phyloP scores from a whole-genome alignment of 345 rosid species.

The Linum lewisii region DNA sequence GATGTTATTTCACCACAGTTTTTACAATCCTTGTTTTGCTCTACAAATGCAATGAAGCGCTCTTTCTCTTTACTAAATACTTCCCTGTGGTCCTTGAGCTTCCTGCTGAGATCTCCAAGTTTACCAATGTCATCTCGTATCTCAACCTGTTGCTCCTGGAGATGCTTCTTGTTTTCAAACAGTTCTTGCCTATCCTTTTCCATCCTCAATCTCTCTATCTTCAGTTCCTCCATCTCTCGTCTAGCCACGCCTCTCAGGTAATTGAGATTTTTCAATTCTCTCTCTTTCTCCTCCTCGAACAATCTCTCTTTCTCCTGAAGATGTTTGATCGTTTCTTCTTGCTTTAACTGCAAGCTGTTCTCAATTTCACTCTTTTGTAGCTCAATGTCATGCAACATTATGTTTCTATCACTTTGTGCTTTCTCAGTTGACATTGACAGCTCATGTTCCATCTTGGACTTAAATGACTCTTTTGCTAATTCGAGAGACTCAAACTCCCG shows the following conservation, averaged over 20 bases:
- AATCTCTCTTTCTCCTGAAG: conserved; percentile 43
- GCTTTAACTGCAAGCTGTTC: conserved; percentile 47
- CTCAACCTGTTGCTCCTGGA: conserved; percentile 75
- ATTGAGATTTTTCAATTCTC: conserved; percentile 58
- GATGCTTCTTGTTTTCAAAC: conserved; percentile 52
- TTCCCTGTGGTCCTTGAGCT: conserved; percentile 69
- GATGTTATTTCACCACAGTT: conserved; percentile 60
- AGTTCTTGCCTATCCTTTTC: conserved; percentile 60
- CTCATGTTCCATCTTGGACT: conserved; percentile 70
- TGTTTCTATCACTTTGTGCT: conserved; percentile 65
- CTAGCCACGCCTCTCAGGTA: conserved; percentile 69
- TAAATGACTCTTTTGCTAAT: conserved; percentile 57
- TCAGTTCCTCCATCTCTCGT: conserved; percentile 83
- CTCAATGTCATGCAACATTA: conserved; percentile 64
- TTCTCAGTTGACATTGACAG: conserved; percentile 41
- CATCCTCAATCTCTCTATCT: conserved; percentile 46
- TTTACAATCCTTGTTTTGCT: conserved; percentile 58
- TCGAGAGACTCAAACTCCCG: conserved; percentile 63
- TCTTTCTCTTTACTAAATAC: conserved; percentile 70
- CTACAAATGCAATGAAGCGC: conserved; percentile 64
- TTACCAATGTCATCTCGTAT: conserved; percentile 74
- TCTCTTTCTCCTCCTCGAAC: conserved; percentile 82
- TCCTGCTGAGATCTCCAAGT: conserved; percentile 69
- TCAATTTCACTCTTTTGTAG: conserved; percentile 57
- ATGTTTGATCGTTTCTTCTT: conserved; percentile 55